Evolutionary conservation across 345 rosid species (phyloP).

Genomic region (Rhodamnia rubescens): DNA sequence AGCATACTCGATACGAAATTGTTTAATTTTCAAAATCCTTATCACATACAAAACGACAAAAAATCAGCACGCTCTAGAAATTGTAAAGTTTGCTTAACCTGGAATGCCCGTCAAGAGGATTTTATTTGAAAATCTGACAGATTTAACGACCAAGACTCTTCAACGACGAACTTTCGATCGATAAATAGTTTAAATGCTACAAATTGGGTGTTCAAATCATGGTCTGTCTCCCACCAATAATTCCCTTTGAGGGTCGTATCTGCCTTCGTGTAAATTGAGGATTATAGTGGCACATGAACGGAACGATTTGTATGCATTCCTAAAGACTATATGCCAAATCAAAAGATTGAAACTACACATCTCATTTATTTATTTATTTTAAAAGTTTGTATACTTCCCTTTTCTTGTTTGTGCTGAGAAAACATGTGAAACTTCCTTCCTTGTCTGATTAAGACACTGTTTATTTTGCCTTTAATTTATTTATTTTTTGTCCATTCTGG

Average conservation of each 20-base stretch:
- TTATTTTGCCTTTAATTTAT: too few relatives aligned
- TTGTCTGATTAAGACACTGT: not conserved
- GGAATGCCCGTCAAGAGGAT: fast-evolving
- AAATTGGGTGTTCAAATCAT: not conserved
- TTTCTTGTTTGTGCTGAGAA: not conserved
- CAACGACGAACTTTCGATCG: not conserved
- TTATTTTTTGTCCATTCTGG: too few relatives aligned
- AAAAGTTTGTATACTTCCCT: not conserved
- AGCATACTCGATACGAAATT: not conserved
- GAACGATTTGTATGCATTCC: not conserved
- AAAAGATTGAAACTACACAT: not conserved
- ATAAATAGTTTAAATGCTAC: not conserved
- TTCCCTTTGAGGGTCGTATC: not conserved
- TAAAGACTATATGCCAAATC: not conserved
- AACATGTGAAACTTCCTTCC: not conserved
- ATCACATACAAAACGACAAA: not conserved
- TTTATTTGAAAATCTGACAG: fast-evolving
- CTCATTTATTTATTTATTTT: not conserved
- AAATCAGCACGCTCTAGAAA: not conserved
- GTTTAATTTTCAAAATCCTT: not conserved
- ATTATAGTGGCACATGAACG: fast-evolving
- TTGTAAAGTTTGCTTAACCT: not conserved
- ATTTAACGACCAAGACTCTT: fast-evolving
- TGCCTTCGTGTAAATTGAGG: fast-evolving
- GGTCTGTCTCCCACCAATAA: fast-evolving